Evolutionary conservation across 2,329 filamentous ascomycete genomes (phyloP).

Genomic region (Fusarium ambrosium): DNA sequence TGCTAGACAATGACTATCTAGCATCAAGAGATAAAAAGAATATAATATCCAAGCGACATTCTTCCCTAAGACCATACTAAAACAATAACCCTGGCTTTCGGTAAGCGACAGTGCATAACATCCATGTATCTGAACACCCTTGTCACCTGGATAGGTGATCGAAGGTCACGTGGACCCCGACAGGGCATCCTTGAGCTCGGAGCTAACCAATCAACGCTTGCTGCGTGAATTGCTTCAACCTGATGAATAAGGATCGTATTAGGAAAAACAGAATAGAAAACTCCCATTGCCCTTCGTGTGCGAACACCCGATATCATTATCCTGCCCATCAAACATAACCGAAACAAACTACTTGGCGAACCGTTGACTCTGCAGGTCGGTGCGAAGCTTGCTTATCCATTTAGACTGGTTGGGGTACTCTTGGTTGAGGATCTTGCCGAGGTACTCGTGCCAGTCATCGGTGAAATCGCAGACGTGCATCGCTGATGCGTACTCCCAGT

Average conservation of each 20-base stretch:
- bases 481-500: conserved; percentile 26
- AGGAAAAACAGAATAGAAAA: neutral
- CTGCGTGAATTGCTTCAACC: neutral
- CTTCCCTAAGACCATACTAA: neutral
- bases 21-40: neutral
- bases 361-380: neutral
- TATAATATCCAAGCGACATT: neutral
- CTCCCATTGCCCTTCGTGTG: neutral
- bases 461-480: conserved; percentile 5
- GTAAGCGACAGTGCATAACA: too few species aligned
- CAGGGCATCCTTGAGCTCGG: neutral
- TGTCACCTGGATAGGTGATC: neutral
- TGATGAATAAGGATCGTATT: neutral
- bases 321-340: neutral
- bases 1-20: neutral
- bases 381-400: neutral
- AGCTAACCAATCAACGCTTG: neutral
- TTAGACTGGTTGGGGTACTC: conserved; percentile 1
- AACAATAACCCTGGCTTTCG: neutral
- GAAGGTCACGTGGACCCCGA: neutral
- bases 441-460: conserved; percentile 18
- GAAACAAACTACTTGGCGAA: neutral
- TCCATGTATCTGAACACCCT: neutral
- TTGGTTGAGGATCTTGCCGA: neutral
- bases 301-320: neutral